Evolutionary conservation across 129 eudicot species (phyloP).

Genomic region (Chrysanthemum seticuspe): DNA sequence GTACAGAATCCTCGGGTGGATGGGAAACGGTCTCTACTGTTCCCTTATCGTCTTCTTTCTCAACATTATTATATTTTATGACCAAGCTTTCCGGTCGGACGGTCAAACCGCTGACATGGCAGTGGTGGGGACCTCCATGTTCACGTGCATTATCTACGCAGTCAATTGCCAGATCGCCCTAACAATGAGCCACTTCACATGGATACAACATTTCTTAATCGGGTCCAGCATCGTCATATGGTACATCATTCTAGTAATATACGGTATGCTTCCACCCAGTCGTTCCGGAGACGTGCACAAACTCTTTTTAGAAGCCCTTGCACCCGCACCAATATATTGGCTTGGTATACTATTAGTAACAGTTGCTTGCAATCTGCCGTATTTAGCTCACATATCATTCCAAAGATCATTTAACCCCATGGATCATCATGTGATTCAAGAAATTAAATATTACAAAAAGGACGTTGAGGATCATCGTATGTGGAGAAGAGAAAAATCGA

Average conservation of each 20-base stretch:
- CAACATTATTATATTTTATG: conserved; percentile 74
- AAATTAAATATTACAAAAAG: conserved; percentile 77
- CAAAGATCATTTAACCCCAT: conserved; percentile 82
- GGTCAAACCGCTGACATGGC: conserved; percentile 97
- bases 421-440: conserved; percentile 98
- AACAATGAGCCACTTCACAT: conserved; percentile 98
- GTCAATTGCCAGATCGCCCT: conserved; percentile 91
- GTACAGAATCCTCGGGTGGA: conserved; percentile 91
- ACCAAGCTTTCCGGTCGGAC: conserved; percentile 71
- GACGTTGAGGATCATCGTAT: conserved; percentile 71
- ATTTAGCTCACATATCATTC: conserved; percentile 79
- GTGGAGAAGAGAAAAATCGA: conserved; percentile 77
- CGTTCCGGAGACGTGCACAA: conserved; percentile 51
- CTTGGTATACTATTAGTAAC: conserved; percentile 65
- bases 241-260: conserved; percentile 65
- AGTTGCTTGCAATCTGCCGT: conserved; percentile 73
- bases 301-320: conserved; percentile 67
- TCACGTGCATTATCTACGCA: conserved; percentile 80
- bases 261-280: conserved; percentile 52
- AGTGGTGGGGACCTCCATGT: conserved; percentile 86
- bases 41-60: conserved; percentile 81
- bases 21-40: conserved; percentile 86
- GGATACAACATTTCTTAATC: conserved; percentile 86
- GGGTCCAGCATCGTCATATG: conserved; percentile 67
- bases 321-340: conserved; percentile 86